Evolutionary conservation across 768 basidiomycete species (phyloP), one percentile per base, ranked within the genome.

Genomic region (Tylopilus vinaceipallidus): DNA sequence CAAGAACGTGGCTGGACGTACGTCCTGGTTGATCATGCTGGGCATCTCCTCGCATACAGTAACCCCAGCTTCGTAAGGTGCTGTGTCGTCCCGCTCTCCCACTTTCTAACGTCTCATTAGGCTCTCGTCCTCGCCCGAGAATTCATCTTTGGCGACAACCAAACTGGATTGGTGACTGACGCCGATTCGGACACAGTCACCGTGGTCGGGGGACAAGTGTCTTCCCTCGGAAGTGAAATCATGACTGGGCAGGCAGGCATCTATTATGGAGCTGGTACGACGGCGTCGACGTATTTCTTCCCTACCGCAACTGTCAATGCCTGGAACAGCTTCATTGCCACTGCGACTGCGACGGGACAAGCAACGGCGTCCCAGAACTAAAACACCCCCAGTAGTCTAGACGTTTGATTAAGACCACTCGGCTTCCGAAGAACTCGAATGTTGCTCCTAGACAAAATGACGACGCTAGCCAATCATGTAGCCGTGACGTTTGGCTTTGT

Each of bases 1-100:
- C 84, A 87, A 62, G 87, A 88, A 66, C 78, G 87, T 30, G 78
- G 77, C 26, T 84, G 76, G 64, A 74, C 63, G n/a, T 78, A 75
- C 35, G 65, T 70, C 13, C 59, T 77, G 22, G 59, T 73, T 30
- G 60, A 58, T 20, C 63, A 59, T 35, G 71, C 74, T 0, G 75
- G 75, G 14, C 73, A 75, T 45, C 65, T 74, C 20, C 57, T 74
- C 2, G 63, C 64, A 0, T 41, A 65, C 32, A 57, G 26, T 33
- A 64, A 69, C 19, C 76, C 76, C 1, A 45, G 49, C 30, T 66
- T 70, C 6, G 84, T 86, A 73, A 74, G 61, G 75, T 1, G 9
- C 16, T 3, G 37, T 49, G 4, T 56, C 57, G 49, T 16, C 11
- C 34, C 3, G 13, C 9, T n/a, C 16, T 3, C 37, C n/a, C 27